Evolutionary conservation across 2,329 filamentous ascomycete species (phyloP), one percentile per base, ranked within the genome.

Genomic region (Penicillium sp.): DNA sequence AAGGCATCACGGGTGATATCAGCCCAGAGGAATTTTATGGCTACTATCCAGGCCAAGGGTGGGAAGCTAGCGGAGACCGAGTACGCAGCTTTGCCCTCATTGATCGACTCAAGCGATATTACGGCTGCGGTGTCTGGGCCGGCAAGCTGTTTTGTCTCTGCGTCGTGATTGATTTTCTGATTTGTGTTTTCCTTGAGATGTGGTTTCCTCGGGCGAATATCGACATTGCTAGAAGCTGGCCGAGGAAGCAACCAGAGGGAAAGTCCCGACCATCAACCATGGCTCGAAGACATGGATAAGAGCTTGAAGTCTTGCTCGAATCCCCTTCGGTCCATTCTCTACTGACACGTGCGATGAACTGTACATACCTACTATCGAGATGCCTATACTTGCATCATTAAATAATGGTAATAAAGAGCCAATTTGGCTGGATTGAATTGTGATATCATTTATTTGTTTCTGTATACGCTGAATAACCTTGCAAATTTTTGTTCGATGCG

Each of bases 101-200:
- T 60, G 94, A 99, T 71, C 85, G 94, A 20, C 77, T 99, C 20
- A 99, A 99, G 76, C 81, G 94, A 56, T 99, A 99, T 74, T 99
- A 97, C 69, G 94, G 94, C 8, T 99, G 95, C 69, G 94, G 94
- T 31, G 93, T 97, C 48, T 99, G 94, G 94, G 94, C 94, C 0
- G 94, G 94, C 33, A 99, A 99, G 75, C 80, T 99, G 8, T 99
- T 99, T 69, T 97, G 94, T 67, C 79, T 99, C 1, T 97, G 93
- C 61, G 92, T 92, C 11, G 86, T 97, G 54, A 88, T 99, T 49
- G 94, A 99, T 74, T 99, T 96, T 67, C 76, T 99, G 47, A 82
- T 99, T 50, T 96, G 92, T 66, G 81, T 97, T 46, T 85, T 96
- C 47, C 80, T 97, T 51, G 94, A 99, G 73, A 85, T 95, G 74